Conservation (phyloP, 257 asterid genomes). For the Fraxinus americana region DNA sequence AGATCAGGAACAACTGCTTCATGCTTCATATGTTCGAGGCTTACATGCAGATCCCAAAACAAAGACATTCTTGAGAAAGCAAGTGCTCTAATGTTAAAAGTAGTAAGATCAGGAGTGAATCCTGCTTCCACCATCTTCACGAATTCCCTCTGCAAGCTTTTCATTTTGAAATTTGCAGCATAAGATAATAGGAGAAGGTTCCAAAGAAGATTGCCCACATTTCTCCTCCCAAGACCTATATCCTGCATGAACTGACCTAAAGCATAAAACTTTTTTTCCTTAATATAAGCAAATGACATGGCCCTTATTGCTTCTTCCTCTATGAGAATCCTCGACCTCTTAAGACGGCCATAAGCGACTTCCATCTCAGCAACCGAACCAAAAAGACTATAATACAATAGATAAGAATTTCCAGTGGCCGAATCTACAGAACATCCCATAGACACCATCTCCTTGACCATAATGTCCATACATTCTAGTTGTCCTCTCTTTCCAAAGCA, state of each 20-base stretch:
- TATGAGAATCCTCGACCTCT: constrained; percentile 79
- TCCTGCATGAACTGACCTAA: constrained; percentile 72
- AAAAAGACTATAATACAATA: constrained; percentile 56
- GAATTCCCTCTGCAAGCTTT: constrained; percentile 87
- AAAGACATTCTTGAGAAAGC: constrained; percentile 92
- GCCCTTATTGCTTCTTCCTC: constrained; percentile 89
- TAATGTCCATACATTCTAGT: constrained; percentile 69
- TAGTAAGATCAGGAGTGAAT: constrained; percentile 71
- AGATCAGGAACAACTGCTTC: constrained; percentile 77
- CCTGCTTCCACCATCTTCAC: constrained; percentile 89
- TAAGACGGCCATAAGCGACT: constrained; percentile 70
- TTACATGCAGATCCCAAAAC: constrained; percentile 87
- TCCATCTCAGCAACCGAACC: constrained; percentile 72
- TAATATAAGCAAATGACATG: constrained; percentile 68
- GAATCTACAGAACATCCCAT: constrained; percentile 74
- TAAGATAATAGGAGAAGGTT: constrained; percentile 81
- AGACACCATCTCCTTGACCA: constrained; percentile 67
- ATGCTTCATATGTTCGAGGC: constrained; percentile 90
- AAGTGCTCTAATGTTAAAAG: constrained; percentile 75
- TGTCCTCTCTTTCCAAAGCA: constrained; percentile 72
- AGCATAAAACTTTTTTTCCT: constrained; percentile 58
- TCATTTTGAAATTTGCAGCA: constrained; percentile 92
- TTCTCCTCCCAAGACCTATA: constrained; percentile 86
- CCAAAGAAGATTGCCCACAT: constrained; percentile 90
- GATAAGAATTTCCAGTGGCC: constrained; percentile 71